Evolutionary conservation across 2,329 filamentous ascomycete species (phyloP), one percentile per base, ranked within the genome.

Genomic region (Dryadomyces quercivorus): DNA sequence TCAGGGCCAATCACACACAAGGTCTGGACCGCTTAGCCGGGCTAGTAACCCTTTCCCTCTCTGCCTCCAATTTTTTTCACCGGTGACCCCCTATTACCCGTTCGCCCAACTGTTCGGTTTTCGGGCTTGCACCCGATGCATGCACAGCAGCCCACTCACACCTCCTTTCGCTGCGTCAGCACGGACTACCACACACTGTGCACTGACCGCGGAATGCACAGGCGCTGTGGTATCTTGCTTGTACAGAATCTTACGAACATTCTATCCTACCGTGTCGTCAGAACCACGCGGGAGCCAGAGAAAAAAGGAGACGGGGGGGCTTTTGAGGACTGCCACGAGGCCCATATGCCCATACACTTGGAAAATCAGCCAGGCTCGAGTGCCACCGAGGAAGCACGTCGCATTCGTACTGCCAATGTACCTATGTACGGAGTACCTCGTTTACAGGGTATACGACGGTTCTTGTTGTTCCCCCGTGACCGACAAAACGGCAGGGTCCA

Each of bases 101-200:
- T 40, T 50, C 47, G 34, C 47, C 47, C 47, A 50, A 50, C 47
- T 20, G 34, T 21, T 50, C 48, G 48, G 48, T 50, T 50, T 34
- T 22, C 48, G 48, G 31, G 31, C 46, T 31, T 48, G 46, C 31
- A 22, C 48, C 48, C 48, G 48, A 50, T 36, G 48, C 48, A 50
- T 50, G 48, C 48, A 40, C 9, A 48, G 34, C 34, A 42, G 48
- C 36, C 48, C 48, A 50, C 48, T 50, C 48, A 50, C 48, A 50
- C 48, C 18, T 13, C 21, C 40, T 49, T 49, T 36, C 20, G 13
- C 48, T 18, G 38, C 34, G 20, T 15, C 36, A 50, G 48, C 48
- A 50, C 18, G 18, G 48, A 40, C 36, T 40, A 16, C 36, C 36
- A 16, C 36, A 40, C 36, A 40, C 36, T 40, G 36, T 40, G 36